Percentiles rank a stretch among this genome's conserved stretches.
These are phyloP conservation scores for Knufia petricola DNA, from an alignment of 2,329 filamentous ascomycete genomes.

Conservation along the genomic window DNA sequence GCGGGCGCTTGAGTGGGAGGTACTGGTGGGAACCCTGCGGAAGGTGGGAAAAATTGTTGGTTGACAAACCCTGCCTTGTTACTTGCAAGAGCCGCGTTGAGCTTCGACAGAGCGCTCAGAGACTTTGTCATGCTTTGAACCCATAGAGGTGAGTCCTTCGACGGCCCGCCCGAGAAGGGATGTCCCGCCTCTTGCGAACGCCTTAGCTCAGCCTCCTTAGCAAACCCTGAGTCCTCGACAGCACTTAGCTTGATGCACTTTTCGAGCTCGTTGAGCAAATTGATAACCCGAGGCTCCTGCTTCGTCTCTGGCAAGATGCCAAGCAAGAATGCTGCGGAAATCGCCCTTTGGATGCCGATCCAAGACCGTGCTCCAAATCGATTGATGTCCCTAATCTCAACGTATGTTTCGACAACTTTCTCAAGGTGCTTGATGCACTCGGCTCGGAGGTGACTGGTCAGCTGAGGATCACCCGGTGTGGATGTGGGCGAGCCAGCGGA, in stretches of 20 bases:
- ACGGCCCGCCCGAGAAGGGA: not conserved
- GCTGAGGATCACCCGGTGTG: conserved; percentile 12
- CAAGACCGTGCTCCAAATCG: conserved; percentile 37
- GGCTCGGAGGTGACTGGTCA: conserved; percentile 33
- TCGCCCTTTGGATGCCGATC: conserved; percentile 38
- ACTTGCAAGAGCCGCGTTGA: conserved; percentile 32
- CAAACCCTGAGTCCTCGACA: conserved; percentile 21
- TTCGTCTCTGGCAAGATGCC: conserved; percentile 38
- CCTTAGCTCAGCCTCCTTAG: conserved; percentile 9
- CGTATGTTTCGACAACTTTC: conserved; percentile 50
- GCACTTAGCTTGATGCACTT: conserved; percentile 36
- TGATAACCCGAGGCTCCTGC: conserved; percentile 31
- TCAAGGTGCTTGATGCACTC: conserved; percentile 48
- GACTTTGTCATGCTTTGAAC: conserved; percentile 38
- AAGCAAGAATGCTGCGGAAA: conserved; percentile 39
- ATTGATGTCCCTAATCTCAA: conserved; percentile 42
- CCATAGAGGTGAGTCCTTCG: conserved; percentile 30
- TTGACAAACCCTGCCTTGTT: conserved; percentile 5
- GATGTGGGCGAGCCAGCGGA: conserved; percentile 8
- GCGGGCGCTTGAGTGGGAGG: not conserved
- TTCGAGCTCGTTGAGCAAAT: conserved; percentile 34
- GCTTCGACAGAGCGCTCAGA: conserved; percentile 36
- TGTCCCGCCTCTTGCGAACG: conserved; percentile 1
- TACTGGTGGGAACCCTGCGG: not conserved
- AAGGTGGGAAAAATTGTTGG: not conserved